Percentiles rank a stretch among this genome's conserved stretches.
These are phyloP conservation scores for Ceratocystis harringtonii DNA, from an alignment of 2,329 filamentous ascomycete species.

Conservation along the genomic window DNA sequence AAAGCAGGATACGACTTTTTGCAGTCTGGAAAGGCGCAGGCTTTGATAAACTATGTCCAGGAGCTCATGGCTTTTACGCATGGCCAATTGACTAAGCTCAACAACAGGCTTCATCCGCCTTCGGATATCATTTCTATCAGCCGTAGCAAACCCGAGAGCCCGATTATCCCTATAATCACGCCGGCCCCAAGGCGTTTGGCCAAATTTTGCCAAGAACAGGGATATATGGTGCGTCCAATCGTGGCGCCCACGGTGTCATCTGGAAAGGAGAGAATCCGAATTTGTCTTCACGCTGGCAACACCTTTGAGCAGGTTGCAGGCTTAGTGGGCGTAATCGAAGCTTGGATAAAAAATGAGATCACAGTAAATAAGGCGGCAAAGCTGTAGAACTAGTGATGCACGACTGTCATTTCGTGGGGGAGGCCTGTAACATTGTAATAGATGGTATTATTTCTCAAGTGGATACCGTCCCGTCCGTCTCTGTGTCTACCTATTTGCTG, in stretches of 20 bases:
- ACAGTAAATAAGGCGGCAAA: neutral
- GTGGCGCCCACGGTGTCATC: slow-evolving; percentile 52
- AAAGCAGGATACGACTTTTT: slow-evolving; percentile 43
- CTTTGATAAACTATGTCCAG: slow-evolving; percentile 28
- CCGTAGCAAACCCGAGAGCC: slow-evolving; percentile 33
- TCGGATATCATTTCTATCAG: neutral
- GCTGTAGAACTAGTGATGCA: neutral
- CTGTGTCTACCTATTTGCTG: too few species aligned
- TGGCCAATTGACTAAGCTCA: slow-evolving; percentile 28
- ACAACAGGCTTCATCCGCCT: slow-evolving; percentile 21
- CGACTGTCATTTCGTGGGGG: too few species aligned
- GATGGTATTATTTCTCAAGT: too few species aligned
- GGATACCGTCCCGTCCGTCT: too few species aligned
- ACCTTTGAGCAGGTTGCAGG: slow-evolving; percentile 40
- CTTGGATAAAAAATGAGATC: slow-evolving; percentile 28
- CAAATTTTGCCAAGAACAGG: slow-evolving; percentile 40
- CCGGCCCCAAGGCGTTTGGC: slow-evolving; percentile 43
- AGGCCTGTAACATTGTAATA: too few species aligned
- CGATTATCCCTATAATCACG: slow-evolving; percentile 50
- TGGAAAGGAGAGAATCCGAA: slow-evolving; percentile 47
- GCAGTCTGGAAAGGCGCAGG: slow-evolving; percentile 32
- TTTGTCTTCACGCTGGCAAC: slow-evolving; percentile 56
- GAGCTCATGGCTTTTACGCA: slow-evolving; percentile 32
- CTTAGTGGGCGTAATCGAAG: slow-evolving; percentile 33
- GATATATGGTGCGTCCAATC: slow-evolving; percentile 48